These are phyloP conservation scores for Cercospora sp. DNA, from an alignment of 2,329 filamentous ascomycete species.

Conservation along the genomic window DNA sequence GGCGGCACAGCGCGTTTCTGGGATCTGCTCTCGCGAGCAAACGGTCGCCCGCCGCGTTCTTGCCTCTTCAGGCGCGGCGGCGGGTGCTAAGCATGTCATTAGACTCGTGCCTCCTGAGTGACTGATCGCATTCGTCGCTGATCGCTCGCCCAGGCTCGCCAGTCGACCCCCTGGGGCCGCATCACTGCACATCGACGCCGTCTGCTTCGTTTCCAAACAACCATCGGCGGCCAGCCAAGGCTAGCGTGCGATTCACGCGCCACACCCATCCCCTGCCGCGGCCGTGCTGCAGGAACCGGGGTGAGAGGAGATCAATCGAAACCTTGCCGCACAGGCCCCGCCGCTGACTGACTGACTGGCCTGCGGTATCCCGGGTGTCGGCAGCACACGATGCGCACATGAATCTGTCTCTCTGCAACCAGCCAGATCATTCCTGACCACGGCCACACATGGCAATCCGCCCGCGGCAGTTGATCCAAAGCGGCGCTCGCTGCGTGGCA, in stretches of 20 bases:
- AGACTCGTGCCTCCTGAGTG: constrained; percentile 1
- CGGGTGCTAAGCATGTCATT: constrained; percentile 4
- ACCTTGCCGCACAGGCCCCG: neutral
- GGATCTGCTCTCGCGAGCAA: constrained; percentile 21
- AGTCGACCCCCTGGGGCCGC: neutral
- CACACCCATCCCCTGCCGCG: constrained; percentile 6
- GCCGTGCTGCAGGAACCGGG: constrained; percentile 5
- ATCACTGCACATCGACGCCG: neutral
- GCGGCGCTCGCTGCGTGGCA: neutral
- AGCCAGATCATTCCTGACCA: neutral
- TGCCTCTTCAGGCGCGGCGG: neutral
- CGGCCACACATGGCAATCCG: neutral
- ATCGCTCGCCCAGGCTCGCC: neutral
- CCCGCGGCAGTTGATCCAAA: neutral
- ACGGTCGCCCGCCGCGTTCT: constrained; percentile 12
- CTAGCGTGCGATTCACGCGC: constrained; percentile 15
- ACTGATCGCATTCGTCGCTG: neutral
- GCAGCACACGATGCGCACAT: constrained; percentile 1
- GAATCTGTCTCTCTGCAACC: neutral
- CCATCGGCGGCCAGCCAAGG: neutral
- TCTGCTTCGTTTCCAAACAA: neutral
- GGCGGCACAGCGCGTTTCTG: constrained; percentile 20
- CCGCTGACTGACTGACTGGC: neutral
- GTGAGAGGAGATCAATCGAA: constrained; percentile 10
- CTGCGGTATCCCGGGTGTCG: constrained; percentile 11